Percentiles rank a stretch among this genome's conserved stretches.
Conservation (phyloP, 148 eudicot genomes). For the Rhododendron kiyosumense region DNA sequence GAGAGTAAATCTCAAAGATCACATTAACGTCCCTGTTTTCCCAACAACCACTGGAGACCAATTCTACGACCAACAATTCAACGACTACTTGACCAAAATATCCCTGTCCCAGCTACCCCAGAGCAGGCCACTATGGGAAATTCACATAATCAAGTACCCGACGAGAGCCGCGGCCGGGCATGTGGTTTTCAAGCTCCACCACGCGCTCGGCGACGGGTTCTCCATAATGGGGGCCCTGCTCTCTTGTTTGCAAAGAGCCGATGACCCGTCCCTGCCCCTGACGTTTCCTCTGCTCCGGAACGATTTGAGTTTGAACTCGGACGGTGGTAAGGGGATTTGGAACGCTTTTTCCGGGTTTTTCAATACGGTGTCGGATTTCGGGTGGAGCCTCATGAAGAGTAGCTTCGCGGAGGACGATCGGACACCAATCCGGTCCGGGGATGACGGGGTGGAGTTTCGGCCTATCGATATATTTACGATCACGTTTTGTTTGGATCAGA, state of each 20-base stretch:
- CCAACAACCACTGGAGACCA: conserved; percentile 16
- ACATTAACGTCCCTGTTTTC: conserved; percentile 41
- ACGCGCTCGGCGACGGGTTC: conserved; percentile 79
- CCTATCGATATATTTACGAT: conserved; percentile 40
- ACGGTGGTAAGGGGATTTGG: background rate
- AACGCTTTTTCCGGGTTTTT: conserved; percentile 14
- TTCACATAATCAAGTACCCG: conserved; percentile 60
- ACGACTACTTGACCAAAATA: conserved; percentile 55
- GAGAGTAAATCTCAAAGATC: conserved; percentile 56
- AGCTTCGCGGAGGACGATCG: conserved; percentile 43
- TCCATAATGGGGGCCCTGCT: conserved; percentile 91
- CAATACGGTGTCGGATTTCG: conserved; percentile 45
- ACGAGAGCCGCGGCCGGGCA: conserved; percentile 63
- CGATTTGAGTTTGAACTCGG: background rate
- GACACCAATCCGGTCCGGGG: conserved; percentile 50
- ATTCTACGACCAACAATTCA: conserved; percentile 38
- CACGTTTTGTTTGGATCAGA: conserved; percentile 5
- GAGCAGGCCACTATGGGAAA: conserved; percentile 68
- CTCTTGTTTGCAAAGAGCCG: conserved; percentile 70
- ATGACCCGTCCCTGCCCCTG: conserved; percentile 59
- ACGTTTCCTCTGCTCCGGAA: conserved; percentile 40
- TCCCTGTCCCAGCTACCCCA: conserved; percentile 49
- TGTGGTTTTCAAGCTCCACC: conserved; percentile 74
- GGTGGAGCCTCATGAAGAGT: conserved; percentile 60
- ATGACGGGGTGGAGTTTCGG: conserved; percentile 41